A percentile compares a stretch with the other conserved stretches of the same genome.
These are phyloP conservation scores for Thecaphora thlaspeos DNA, from an alignment of 1,284 basidiomycete species.

Conservation along the genomic window DNA sequence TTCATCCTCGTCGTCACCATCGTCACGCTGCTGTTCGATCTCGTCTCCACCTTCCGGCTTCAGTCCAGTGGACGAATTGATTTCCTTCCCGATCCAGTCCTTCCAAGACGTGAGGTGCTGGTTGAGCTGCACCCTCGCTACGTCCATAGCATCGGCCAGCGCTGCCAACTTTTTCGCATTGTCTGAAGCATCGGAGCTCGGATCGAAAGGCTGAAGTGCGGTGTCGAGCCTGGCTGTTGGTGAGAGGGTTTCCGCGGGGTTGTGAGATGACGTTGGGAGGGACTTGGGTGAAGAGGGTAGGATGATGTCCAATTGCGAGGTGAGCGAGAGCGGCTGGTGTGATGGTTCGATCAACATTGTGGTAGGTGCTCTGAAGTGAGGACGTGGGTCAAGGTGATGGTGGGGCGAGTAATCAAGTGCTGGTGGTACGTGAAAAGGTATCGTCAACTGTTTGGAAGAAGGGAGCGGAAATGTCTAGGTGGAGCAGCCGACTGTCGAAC, in stretches of 20 bases:
- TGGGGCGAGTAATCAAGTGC: no score
- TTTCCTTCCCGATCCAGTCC: conserved; percentile 27
- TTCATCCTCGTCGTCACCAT: conserved; percentile 1
- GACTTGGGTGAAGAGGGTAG: conserved; percentile 1
- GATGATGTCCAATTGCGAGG: conserved; percentile 19
- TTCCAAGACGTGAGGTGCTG: conserved; percentile 23
- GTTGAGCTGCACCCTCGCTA: conserved; percentile 14
- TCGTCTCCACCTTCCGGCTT: not conserved
- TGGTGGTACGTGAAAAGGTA: no score
- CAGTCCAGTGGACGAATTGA: not conserved
- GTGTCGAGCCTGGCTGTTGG: conserved; percentile 15
- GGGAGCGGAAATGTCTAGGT: no score
- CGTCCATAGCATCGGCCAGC: conserved; percentile 23
- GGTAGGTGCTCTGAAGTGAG: no score
- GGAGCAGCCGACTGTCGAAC: no score
- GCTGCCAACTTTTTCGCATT: conserved; percentile 5
- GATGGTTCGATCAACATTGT: not conserved
- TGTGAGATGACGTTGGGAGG: conserved; percentile 1
- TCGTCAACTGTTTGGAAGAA: no score
- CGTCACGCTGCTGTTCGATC: not conserved
- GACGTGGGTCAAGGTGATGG: no score
- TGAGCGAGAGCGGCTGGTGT: not conserved
- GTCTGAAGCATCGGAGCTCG: not conserved
- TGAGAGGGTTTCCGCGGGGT: conserved; percentile 2
- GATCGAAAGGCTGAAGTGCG: conserved; percentile 1